phyloP scores from a whole-genome alignment of 2,329 filamentous ascomycete genomes.

The Taxawa tesnikishii region DNA sequence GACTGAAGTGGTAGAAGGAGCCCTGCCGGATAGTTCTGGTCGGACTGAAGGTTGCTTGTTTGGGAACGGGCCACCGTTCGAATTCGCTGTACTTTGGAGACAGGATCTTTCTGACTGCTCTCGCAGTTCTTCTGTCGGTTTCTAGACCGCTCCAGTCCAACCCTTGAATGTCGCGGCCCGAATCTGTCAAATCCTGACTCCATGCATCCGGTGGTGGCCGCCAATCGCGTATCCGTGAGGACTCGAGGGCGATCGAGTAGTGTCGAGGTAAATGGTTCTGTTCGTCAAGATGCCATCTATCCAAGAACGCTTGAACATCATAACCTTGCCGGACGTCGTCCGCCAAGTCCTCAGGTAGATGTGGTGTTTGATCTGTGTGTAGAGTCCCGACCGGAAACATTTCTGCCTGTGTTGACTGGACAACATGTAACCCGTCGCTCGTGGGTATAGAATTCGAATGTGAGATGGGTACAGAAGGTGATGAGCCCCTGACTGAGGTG shows the following conservation, averaged over 20 bases:
- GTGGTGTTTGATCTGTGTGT: too few relatives aligned
- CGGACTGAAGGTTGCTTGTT: constrained; percentile 4
- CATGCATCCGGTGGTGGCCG: constrained; percentile 1
- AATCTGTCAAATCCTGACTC: not conserved
- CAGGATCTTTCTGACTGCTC: constrained; percentile 15
- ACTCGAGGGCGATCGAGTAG: not conserved
- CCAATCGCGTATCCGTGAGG: constrained; percentile 8
- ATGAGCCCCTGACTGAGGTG: too few relatives aligned
- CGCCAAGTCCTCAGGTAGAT: too few relatives aligned
- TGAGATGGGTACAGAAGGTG: too few relatives aligned
- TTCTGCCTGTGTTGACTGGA: too few relatives aligned
- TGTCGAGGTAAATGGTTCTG: not conserved
- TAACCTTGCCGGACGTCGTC: too few relatives aligned
- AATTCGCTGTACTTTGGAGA: constrained; percentile 11
- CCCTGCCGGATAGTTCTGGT: constrained; percentile 6
- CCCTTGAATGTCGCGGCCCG: constrained; percentile 20
- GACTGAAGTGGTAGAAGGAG: constrained; percentile 15
- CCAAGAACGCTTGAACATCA: constrained; percentile 18
- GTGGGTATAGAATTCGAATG: too few relatives aligned
- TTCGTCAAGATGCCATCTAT: constrained; percentile 12
- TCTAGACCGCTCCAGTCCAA: constrained; percentile 20
- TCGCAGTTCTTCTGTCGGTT: constrained; percentile 14
- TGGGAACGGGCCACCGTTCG: constrained; percentile 6
- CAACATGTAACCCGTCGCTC: too few relatives aligned
- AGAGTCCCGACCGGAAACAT: too few relatives aligned